Evolutionary conservation across 2,329 filamentous ascomycete species (phyloP).

Genomic region (Cladosporium cucumerinum): DNA sequence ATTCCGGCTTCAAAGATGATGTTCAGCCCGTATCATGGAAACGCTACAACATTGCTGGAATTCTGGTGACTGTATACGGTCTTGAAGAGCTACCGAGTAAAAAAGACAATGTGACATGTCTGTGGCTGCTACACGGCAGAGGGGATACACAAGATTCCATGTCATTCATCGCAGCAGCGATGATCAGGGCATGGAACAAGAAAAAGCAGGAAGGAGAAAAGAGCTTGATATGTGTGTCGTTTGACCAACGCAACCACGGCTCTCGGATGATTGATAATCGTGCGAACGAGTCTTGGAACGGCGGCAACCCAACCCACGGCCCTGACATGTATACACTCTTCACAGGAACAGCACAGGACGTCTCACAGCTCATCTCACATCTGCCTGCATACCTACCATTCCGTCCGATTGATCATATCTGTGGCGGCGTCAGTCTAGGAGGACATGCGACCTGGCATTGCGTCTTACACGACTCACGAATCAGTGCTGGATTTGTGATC

Average conservation of each 20-base stretch:
- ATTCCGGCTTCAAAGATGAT: constrained; percentile 28
- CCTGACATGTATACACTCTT: constrained; percentile 87
- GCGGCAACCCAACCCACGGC: constrained; percentile 76
- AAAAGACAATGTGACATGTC: constrained; percentile 60
- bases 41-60: constrained; percentile 70
- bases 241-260: constrained; percentile 94
- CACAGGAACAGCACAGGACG: constrained; percentile 70
- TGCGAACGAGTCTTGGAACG: constrained; percentile 75
- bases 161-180: constrained; percentile 66
- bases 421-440: constrained; percentile 79
- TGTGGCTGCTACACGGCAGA: constrained; percentile 91
- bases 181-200: constrained; percentile 66
- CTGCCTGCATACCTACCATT: constrained; percentile 66
- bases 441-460: constrained; percentile 86
- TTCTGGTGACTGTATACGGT: constrained; percentile 77
- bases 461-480: constrained; percentile 71
- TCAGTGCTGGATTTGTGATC: constrained; percentile 73
- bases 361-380: constrained; percentile 70
- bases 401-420: constrained; percentile 61
- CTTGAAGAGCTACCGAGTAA: constrained; percentile 64
- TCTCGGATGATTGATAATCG: constrained; percentile 61
- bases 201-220: constrained; percentile 31
- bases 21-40: constrained; percentile 55
- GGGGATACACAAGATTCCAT: constrained; percentile 69
- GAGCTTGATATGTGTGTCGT: constrained; percentile 75